Evolutionary conservation across 192 early-diverging fungal genomes (phyloP), one percentile per base, ranked within the genome.

Genomic region (Gaertneriomyces semiglobifer): DNA sequence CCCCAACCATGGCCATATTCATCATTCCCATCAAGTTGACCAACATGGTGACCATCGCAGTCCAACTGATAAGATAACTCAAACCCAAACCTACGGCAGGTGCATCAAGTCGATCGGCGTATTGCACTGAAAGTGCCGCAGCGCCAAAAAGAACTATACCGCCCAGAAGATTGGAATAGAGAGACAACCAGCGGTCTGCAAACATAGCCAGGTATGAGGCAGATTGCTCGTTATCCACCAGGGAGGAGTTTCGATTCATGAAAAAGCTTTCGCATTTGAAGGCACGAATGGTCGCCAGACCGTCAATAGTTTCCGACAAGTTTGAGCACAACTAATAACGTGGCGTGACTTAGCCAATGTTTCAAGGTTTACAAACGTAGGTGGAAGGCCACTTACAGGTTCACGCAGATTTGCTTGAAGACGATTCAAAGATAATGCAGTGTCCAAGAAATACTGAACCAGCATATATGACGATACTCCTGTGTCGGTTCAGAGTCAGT

Each of bases 241-340:
- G 73, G 43, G 69, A 50, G 63, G 88, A 82, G 68, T 90, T 94
- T n/a, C 77, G 76, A 9, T 63, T 68, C 7, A 88, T 75, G 60
- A 94, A 94, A 41, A 89, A 85, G 0, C 68, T 51, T 59, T 93
- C 84, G 64, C 85, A 89, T 56, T 80, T 62, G 68, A 89, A 95
- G 0, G 91, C 91, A 38, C 92, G 84, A 67, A 98, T 95, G 2
- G 93, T 95, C 6, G 88, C 74, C 6, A 93, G 57, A 0, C 95
- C 95, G 40, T 79, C 81, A 12, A 94, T 73, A 0, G 90, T 86
- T 66, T 96, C 92, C 5, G 82, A 58, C 55, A 94, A 58, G 62
- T 90, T 88, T 0, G 90, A 73, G 68, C 91, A 94, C 4, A 97
- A 71, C 40, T 33, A 33, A 33, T 33, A 33, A 33, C 0, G 25